Base-by-base conservation (phyloP, 2,329 filamentous ascomycete genomes). In the Ilyonectria robusta region DNA sequence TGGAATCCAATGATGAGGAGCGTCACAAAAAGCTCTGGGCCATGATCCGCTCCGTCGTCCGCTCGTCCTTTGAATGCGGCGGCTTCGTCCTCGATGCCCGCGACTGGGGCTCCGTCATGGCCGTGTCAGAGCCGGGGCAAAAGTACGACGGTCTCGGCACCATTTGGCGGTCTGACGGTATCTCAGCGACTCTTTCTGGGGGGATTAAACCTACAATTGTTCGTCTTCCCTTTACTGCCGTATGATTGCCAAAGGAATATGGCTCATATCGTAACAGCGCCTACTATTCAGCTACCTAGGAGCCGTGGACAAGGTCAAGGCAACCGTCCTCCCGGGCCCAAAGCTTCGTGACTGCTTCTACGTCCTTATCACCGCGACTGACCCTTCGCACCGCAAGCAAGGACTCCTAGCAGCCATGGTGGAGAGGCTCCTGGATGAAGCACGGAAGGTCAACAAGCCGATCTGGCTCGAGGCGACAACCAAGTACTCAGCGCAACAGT, bases 101-200 rank as follows among this genome's bases (percentile, higher is more conserved):
- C 7, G 64, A 61, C 13, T 69, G 67, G 67, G 19, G 56, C 10
- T 62, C 59, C 46, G 56, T 59, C 48, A 69, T 69, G 67, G 64
- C 62, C 8, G 56, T 69, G 9, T 57, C 64, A 15, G 65, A 59
- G 40, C 67, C 67, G 5, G 59, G 67, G 10, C 64, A 67, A 23
- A 59, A 67, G 37, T 64, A 60, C 40, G 64, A 67, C 5, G 64
- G 67, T 17, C 9, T 60, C 7, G 31, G 15, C 23, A 57, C 57
- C 9, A 23, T 69, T 13, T 33, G 55, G 31, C 59, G 40, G 21
- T 55, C 47, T 15, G 67, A 56, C 26, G 64, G 29, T 4, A 44
- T 69, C 23, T 50, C 67, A 17, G 64, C 64, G 10, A 69, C 64
- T 23, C 33, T 69, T 13, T 56, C 54, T 47, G 56, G 56, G 15